Percentiles rank a stretch among this genome's conserved stretches.
These are phyloP conservation scores for Citrus glauca DNA, from an alignment of 345 rosid genomes.

Conservation along the genomic window DNA sequence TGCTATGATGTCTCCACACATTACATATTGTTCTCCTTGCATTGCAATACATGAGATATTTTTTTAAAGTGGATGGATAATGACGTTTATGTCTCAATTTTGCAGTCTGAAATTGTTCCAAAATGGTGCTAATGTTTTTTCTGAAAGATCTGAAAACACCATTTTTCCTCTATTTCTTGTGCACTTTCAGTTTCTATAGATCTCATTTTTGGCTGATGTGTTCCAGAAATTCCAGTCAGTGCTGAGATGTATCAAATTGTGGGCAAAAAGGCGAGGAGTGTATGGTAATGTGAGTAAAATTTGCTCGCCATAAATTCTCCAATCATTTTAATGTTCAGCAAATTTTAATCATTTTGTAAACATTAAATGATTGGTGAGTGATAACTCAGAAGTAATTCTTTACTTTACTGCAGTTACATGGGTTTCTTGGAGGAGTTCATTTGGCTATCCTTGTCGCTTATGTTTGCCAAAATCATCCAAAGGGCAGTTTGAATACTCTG, in stretches of 20 bases:
- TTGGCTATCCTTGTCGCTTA: conserved; percentile 51
- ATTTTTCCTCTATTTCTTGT: neutral
- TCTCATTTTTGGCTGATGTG: conserved; percentile 4
- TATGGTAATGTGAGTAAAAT: conserved; percentile 49
- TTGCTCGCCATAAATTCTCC: neutral
- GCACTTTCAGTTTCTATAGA: neutral
- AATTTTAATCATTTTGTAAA: conserved; percentile 10
- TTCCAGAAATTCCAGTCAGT: conserved; percentile 48
- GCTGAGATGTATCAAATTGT: conserved; percentile 48
- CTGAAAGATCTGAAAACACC: neutral
- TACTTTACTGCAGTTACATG: conserved; percentile 41
- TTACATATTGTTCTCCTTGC: too few species aligned
- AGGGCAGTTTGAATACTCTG: conserved; percentile 37
- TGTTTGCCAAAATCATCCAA: conserved; percentile 42
- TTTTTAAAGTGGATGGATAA: too few species aligned
- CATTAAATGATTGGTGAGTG: neutral
- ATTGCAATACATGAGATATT: too few species aligned
- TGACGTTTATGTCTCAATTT: neutral
- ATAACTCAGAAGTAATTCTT: neutral
- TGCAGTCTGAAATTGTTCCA: conserved; percentile 2
- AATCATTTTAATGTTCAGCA: conserved; percentile 1
- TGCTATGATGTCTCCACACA: neutral
- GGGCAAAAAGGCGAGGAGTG: conserved; percentile 60
- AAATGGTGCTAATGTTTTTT: neutral
- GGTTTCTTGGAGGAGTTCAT: conserved; percentile 61